phyloP scores from a whole-genome alignment of 1,139 yeast genomes.

The Lodderomyces parapsilosis region DNA sequence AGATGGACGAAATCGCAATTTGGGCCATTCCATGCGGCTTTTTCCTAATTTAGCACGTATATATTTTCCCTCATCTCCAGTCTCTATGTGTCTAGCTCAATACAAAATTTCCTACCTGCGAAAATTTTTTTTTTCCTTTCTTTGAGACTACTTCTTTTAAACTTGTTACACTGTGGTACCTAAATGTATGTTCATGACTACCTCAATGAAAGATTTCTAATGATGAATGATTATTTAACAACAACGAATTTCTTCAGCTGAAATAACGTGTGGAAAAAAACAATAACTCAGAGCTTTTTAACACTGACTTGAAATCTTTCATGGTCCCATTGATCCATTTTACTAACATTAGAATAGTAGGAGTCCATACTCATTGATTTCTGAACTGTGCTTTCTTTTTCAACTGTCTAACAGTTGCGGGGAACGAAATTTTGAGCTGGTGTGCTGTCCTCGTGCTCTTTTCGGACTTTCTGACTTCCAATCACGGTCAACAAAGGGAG shows the following conservation, averaged over 20 bases:
- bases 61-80: conserved; percentile 3
- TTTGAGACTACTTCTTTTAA: not conserved
- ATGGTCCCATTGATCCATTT: not conserved
- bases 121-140: not conserved
- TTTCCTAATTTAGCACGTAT: not conserved
- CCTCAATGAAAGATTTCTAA: conserved; percentile 8
- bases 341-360: too few relatives aligned
- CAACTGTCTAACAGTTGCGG: too few relatives aligned
- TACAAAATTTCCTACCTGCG: not conserved
- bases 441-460: too few relatives aligned
- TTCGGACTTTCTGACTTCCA: too few relatives aligned
- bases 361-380: too few relatives aligned
- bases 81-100: not conserved
- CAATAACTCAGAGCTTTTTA: conserved; percentile 65
- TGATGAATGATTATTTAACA: conserved; percentile 41
- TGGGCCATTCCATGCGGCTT: not conserved
- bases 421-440: too few relatives aligned
- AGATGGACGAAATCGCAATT: too few relatives aligned
- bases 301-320: conserved; percentile 45
- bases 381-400: too few relatives aligned
- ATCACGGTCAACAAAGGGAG: too few relatives aligned
- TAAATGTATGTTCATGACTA: not conserved
- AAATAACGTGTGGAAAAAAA: conserved; percentile 50
- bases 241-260: conserved; percentile 71
- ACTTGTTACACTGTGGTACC: too few relatives aligned